Evolutionary conservation across 495 filamentous ascomycete species (phyloP).

Genomic region (Tuber magnatum): DNA sequence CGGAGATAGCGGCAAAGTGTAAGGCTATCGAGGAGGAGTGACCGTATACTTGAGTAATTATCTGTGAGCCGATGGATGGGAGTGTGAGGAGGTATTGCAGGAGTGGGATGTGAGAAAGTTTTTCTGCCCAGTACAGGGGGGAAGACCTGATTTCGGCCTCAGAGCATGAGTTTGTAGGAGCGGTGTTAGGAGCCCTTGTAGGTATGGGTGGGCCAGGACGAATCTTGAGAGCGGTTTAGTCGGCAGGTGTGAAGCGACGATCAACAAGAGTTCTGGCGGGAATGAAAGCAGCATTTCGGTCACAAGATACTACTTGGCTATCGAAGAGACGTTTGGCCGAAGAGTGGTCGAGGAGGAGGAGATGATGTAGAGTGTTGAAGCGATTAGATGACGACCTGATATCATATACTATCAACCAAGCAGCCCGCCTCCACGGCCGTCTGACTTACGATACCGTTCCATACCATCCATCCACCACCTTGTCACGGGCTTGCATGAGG

Average conservation of each 20-base stretch:
- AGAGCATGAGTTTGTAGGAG: neutral
- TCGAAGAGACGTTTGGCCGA: neutral
- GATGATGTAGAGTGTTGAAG: neutral
- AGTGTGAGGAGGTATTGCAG: neutral
- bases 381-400: neutral
- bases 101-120: neutral
- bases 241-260: neutral
- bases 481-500: neutral
- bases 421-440: neutral
- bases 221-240: neutral
- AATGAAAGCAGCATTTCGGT: slow-evolving; percentile 1
- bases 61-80: neutral
- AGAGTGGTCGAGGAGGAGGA: neutral
- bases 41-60: neutral
- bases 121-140: neutral
- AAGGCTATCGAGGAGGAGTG: neutral
- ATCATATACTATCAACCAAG: neutral
- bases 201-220: neutral
- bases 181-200: neutral
- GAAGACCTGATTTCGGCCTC: neutral
- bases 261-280: neutral
- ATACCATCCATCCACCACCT: neutral
- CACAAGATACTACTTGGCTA: neutral
- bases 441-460: neutral
- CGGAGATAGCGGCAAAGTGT: neutral